These are phyloP conservation scores for Coniochaeta prunicola DNA, from an alignment of 2,329 filamentous ascomycete genomes.

Conservation along the genomic window DNA sequence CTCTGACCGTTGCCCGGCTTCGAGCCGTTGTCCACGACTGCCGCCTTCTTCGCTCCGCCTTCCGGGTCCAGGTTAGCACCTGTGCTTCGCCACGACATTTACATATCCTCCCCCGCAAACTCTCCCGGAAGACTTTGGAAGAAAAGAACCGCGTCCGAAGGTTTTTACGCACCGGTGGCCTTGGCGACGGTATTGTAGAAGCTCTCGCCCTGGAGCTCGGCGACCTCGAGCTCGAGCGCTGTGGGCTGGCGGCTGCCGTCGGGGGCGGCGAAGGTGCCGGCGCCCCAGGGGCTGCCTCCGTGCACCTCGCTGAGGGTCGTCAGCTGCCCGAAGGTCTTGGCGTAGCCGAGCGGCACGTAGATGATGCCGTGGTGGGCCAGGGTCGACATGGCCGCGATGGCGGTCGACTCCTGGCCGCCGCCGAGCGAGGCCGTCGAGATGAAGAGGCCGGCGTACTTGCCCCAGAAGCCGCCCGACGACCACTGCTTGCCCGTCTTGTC, in stretches of 20 bases:
- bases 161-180: constrained; percentile 55
- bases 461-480: constrained; percentile 66
- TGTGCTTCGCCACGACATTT: background rate
- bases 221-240: constrained; percentile 68
- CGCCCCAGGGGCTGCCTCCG: constrained; percentile 87
- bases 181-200: constrained; percentile 77
- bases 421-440: constrained; percentile 77
- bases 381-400: constrained; percentile 73
- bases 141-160: background rate
- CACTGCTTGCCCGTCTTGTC: constrained; percentile 85
- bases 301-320: constrained; percentile 70
- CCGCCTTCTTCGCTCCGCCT: background rate
- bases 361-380: constrained; percentile 90
- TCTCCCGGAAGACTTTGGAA: background rate
- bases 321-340: constrained; percentile 65
- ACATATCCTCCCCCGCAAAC: background rate
- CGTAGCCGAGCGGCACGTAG: constrained; percentile 93
- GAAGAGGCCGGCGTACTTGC: constrained; percentile 90
- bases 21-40: background rate
- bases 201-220: constrained; percentile 71
- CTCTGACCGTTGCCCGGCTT: background rate
- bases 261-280: constrained; percentile 73
- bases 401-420: constrained; percentile 90
- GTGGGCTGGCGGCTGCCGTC: constrained; percentile 83
- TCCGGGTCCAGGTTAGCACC: constrained; percentile 2